A percentile compares a stretch with the other conserved stretches of the same genome.
phyloP scores from a whole-genome alignment of 805 yeast genomes.

The Cyberlindnera bimundalis region DNA sequence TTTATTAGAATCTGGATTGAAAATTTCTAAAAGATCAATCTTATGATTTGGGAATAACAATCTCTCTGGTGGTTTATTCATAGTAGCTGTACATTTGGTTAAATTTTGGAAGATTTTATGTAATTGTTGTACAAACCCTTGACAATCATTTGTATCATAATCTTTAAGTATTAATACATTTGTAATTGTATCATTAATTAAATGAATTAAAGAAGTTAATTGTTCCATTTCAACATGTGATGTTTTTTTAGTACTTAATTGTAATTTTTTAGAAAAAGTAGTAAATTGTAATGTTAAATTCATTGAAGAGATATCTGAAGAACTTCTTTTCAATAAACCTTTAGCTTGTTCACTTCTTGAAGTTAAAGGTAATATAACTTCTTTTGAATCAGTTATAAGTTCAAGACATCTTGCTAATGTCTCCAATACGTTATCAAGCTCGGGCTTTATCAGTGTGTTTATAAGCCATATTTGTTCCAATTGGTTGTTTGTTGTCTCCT shows the following conservation, averaged over 20 bases:
- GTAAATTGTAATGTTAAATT: slow-evolving; percentile 37
- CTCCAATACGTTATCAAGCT: slow-evolving; percentile 44
- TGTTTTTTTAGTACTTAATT: slow-evolving; percentile 36
- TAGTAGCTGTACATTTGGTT: slow-evolving; percentile 31
- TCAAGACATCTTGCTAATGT: slow-evolving; percentile 40
- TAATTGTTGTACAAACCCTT: slow-evolving; percentile 13
- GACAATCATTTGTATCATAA: slow-evolving; percentile 9
- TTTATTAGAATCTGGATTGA: slow-evolving; percentile 31
- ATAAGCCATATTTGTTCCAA: slow-evolving; percentile 46
- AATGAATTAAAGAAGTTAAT: slow-evolving; percentile 33
- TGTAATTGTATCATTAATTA: slow-evolving; percentile 25
- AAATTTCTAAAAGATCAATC: slow-evolving; percentile 35
- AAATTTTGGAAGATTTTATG: slow-evolving; percentile 26
- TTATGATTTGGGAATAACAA: slow-evolving; percentile 58
- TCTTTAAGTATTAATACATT: slow-evolving; percentile 37
- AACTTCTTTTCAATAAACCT: slow-evolving; percentile 57
- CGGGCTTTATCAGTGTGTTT: slow-evolving; percentile 43
- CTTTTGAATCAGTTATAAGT: slow-evolving; percentile 35
- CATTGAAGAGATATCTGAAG: slow-evolving; percentile 48
- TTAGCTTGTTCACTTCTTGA: slow-evolving; percentile 53
- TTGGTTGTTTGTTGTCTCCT: slow-evolving; percentile 8
- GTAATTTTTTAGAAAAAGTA: slow-evolving; percentile 39
- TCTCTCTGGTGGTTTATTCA: slow-evolving; percentile 51
- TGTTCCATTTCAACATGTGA: slow-evolving; percentile 38
- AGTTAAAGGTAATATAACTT: slow-evolving; percentile 55